These are phyloP conservation scores for Penicillium psychrosexuale DNA, from an alignment of 2,329 filamentous ascomycete species.

Conservation along the genomic window DNA sequence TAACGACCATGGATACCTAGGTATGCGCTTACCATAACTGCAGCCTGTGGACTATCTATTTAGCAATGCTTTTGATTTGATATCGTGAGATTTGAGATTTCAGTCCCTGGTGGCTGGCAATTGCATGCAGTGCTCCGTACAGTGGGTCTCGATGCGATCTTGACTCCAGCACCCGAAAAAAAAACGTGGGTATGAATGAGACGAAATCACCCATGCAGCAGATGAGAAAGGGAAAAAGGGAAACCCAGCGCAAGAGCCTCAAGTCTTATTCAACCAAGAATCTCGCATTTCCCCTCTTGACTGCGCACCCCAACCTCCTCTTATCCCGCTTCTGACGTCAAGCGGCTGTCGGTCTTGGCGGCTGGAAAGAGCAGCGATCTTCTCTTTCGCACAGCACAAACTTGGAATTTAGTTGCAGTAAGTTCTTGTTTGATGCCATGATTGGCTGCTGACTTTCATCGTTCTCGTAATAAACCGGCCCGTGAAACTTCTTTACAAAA, in stretches of 20 bases:
- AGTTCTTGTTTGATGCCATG: not conserved
- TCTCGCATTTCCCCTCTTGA: not conserved
- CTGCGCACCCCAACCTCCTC: conserved; percentile 10
- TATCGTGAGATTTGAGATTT: not conserved
- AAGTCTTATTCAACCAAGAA: not conserved
- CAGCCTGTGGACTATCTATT: not conserved
- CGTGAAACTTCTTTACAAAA: too few species aligned
- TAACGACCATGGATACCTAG: not conserved
- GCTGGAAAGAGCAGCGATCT: conserved; percentile 16
- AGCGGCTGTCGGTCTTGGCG: conserved; percentile 14
- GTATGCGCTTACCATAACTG: conserved; percentile 7
- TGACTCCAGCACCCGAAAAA: not conserved
- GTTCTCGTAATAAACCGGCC: not conserved
- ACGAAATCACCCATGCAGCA: not conserved
- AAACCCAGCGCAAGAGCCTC: not conserved
- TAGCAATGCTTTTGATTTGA: not conserved
- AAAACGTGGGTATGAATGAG: not conserved
- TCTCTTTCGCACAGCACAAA: conserved; percentile 7
- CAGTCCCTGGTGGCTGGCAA: not conserved
- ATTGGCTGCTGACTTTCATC: not conserved
- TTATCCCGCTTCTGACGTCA: conserved; percentile 24
- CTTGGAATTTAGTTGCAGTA: not conserved
- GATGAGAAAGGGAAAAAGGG: not conserved
- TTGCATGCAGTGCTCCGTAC: not conserved
- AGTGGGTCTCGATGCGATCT: conserved; percentile 4